These are phyloP conservation scores for Fusarium equiseti DNA, from an alignment of 2,329 filamentous ascomycete species.

Conservation along the genomic window DNA sequence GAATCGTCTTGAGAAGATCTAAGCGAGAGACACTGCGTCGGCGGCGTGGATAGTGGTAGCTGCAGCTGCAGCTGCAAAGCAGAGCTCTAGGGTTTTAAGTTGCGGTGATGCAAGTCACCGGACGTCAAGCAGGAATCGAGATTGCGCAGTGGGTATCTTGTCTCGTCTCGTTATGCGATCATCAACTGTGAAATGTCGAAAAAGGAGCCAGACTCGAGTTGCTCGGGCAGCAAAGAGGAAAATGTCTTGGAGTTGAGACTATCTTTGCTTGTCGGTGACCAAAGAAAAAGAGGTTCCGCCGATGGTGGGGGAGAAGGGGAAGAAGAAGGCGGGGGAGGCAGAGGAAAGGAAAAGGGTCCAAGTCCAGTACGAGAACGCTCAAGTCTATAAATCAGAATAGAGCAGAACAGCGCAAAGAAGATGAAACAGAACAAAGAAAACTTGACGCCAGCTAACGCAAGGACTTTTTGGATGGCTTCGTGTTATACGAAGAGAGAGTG, in stretches of 20 bases:
- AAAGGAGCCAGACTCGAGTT: conserved; percentile 10
- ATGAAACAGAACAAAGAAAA: conserved; percentile 18
- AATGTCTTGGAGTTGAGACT: conserved; percentile 7
- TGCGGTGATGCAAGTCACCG: conserved; percentile 6
- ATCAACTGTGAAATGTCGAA: not conserved
- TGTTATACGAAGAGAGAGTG: not conserved
- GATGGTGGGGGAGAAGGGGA: conserved; percentile 24
- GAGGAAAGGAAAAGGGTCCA: conserved; percentile 30
- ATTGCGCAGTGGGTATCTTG: conserved; percentile 10
- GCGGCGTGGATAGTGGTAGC: conserved; percentile 20
- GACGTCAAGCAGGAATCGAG: conserved; percentile 18
- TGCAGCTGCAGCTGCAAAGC: not conserved
- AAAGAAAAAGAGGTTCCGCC: conserved; percentile 17
- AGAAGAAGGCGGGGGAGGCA: conserved; percentile 18
- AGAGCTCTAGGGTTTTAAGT: conserved; percentile 1
- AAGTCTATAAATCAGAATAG: conserved; percentile 1
- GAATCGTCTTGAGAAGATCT: conserved; percentile 11
- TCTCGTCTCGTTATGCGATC: conserved; percentile 19
- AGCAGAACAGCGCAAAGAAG: not conserved
- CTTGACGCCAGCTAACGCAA: conserved; percentile 7
- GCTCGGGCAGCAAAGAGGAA: conserved; percentile 15
- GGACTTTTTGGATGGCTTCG: conserved; percentile 18
- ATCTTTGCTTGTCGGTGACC: conserved; percentile 7
- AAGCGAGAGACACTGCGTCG: conserved; percentile 39
- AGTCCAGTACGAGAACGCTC: not conserved